Evolutionary conservation across 352 stramenopile species (phyloP).

Genomic region (Pythium oligandrum): DNA sequence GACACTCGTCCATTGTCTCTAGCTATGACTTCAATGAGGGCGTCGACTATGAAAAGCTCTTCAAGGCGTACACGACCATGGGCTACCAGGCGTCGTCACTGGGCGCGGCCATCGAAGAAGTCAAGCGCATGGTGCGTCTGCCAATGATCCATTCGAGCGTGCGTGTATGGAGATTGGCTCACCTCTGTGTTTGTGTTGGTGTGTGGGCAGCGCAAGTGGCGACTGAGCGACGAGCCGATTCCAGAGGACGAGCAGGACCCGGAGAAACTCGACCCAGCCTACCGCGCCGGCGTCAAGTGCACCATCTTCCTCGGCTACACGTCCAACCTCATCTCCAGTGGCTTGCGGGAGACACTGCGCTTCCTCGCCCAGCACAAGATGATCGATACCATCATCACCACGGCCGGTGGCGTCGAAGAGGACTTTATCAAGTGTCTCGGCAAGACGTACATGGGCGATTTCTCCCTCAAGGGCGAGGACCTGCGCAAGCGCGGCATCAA

Average conservation of each 20-base stretch:
- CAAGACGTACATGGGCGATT: conserved; percentile 98
- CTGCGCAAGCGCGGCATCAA: conserved; percentile 97
- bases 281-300: conserved; percentile 85
- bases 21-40: conserved; percentile 91
- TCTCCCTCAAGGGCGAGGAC: conserved; percentile 90
- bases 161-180: neutral
- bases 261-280: conserved; percentile 67
- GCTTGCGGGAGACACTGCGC: conserved; percentile 96
- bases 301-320: conserved; percentile 99
- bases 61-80: conserved; percentile 81
- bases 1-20: neutral
- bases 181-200: neutral
- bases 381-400: conserved; percentile 97
- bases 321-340: conserved; percentile 99
- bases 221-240: conserved; percentile 93
- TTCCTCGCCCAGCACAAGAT: conserved; percentile 99
- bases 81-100: conserved; percentile 97
- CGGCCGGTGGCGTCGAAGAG: conserved; percentile 92
- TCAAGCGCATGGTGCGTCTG: conserved; percentile 93
- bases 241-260: conserved; percentile 92
- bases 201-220: conserved; percentile 85
- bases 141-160: no score
- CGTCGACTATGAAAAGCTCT: conserved; percentile 81
- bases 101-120: conserved; percentile 95
- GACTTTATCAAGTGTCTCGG: conserved; percentile 99